These are phyloP conservation scores for Spatholobus suberectus DNA, from an alignment of 306 rosid species.

Conservation along the genomic window DNA sequence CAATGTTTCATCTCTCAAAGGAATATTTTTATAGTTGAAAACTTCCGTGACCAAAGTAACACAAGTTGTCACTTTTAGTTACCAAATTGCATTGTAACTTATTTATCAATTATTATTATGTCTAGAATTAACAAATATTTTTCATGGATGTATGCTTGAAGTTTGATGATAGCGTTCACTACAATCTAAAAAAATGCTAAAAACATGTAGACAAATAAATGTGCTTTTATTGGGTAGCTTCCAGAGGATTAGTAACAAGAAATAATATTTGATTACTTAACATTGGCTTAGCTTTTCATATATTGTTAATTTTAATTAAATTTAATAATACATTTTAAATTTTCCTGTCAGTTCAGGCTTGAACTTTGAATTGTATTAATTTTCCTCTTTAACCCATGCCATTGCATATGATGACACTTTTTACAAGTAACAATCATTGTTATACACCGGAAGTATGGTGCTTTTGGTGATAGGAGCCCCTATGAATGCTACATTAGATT, in stretches of 20 bases:
- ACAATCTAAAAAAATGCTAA: not conserved
- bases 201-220: not conserved
- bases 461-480: not conserved
- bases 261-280: not conserved
- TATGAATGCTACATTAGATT: not conserved
- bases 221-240: not conserved
- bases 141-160: not conserved
- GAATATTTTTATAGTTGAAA: not conserved
- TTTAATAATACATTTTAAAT: not conserved
- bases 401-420: not conserved
- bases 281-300: not conserved
- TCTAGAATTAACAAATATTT: not conserved
- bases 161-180: not conserved
- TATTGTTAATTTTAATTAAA: not conserved
- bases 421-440: not conserved
- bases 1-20: not conserved
- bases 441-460: not conserved
- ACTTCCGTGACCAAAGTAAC: not conserved
- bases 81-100: not conserved
- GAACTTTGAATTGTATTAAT: not conserved
- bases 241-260: not conserved
- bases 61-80: not conserved
- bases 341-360: not conserved
- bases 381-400: not conserved
- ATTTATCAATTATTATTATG: not conserved